A percentile compares a stretch with the other conserved stretches of the same genome.
These are phyloP conservation scores for Camellia japonica DNA, from an alignment of 148 eudicot species.

Conservation along the genomic window DNA sequence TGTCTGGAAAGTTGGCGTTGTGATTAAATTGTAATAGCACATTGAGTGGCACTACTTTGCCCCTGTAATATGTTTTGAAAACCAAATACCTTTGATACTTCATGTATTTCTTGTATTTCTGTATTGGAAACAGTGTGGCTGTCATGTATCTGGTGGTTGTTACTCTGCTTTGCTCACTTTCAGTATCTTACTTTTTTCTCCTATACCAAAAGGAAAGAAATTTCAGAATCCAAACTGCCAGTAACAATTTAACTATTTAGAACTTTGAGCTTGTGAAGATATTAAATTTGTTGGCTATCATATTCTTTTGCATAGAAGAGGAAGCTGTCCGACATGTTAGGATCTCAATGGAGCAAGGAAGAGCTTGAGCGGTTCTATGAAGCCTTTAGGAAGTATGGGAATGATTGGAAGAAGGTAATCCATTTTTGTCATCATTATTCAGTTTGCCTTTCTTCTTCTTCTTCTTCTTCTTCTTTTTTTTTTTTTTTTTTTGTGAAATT, in stretches of 20 bases:
- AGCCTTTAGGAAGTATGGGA: conserved; percentile 55
- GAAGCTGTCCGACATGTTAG: conserved; percentile 49
- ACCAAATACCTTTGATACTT: not conserved
- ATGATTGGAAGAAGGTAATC: conserved; percentile 60
- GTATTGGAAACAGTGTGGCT: not conserved
- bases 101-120: not conserved
- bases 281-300: not conserved
- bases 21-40: not conserved
- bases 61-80: not conserved
- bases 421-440: not conserved
- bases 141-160: not conserved
- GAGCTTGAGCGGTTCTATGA: conserved; percentile 59
- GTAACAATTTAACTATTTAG: not conserved
- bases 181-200: not conserved
- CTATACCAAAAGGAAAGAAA: not conserved
- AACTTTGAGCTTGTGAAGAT: conserved; percentile 17
- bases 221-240: not conserved
- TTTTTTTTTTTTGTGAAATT: not conserved
- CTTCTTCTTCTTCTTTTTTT: not conserved
- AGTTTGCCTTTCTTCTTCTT: not conserved
- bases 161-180: too few species aligned
- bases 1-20: not conserved
- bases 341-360: conserved; percentile 56
- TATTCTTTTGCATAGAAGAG: conserved; percentile 39
- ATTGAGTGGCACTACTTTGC: not conserved